These are phyloP conservation scores for Fomitopsis serialis DNA, from an alignment of 768 basidiomycete genomes.

Conservation along the genomic window DNA sequence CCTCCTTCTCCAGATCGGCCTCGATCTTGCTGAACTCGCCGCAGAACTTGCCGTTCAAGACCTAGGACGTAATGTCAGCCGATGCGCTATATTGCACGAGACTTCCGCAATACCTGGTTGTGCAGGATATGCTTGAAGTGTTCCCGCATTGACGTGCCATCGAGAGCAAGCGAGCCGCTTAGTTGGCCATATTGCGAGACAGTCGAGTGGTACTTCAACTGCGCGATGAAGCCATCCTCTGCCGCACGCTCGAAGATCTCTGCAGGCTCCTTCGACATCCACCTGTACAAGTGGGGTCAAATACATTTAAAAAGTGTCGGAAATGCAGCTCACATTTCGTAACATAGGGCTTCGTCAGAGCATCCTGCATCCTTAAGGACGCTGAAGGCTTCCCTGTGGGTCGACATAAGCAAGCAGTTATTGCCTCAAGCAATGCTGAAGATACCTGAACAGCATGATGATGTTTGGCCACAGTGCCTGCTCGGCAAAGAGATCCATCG, in stretches of 20 bases:
- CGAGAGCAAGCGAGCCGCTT: conserved; percentile 49
- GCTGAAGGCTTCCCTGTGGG: conserved; percentile 48
- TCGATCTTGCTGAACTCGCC: conserved; percentile 51
- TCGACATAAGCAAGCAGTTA: background rate
- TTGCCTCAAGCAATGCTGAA: background rate
- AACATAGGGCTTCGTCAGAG: conserved; percentile 61
- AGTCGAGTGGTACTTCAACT: conserved; percentile 55
- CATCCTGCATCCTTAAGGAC: conserved; percentile 60
- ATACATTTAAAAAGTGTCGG: background rate
- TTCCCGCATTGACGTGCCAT: conserved; percentile 40
- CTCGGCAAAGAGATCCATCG: conserved; percentile 61
- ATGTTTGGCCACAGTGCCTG: conserved; percentile 67
- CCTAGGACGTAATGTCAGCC: conserved; percentile 24
- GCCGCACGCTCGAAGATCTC: conserved; percentile 66
- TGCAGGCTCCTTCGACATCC: conserved; percentile 71
- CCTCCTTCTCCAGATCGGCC: conserved; percentile 50
- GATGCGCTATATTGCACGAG: too few species aligned
- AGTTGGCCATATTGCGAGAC: conserved; percentile 63
- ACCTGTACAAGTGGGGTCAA: conserved; percentile 31
- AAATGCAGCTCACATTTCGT: conserved; percentile 47
- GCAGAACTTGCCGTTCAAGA: conserved; percentile 57
- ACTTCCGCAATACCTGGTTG: conserved; percentile 36
- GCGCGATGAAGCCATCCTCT: conserved; percentile 58
- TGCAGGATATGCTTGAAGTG: conserved; percentile 58
- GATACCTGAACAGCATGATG: conserved; percentile 53